Evolutionary conservation across 2,329 filamentous ascomycete species (phyloP).

Genomic region (Talaromyces sp.): DNA sequence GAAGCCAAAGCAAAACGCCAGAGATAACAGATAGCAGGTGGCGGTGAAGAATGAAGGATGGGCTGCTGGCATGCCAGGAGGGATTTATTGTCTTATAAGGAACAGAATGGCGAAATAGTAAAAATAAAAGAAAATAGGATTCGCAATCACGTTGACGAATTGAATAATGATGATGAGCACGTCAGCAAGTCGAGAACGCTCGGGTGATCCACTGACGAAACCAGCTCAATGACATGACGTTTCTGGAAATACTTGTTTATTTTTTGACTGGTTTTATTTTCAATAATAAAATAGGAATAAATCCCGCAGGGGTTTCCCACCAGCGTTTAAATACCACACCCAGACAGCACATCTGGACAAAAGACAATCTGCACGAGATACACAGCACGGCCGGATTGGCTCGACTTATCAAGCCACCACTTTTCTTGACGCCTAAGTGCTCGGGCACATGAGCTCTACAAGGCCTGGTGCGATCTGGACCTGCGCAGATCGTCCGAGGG

Average conservation of each 20-base stretch:
- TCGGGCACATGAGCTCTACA: neutral
- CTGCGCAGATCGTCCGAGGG: neutral
- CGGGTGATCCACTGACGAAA: neutral
- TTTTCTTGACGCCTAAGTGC: too few species aligned
- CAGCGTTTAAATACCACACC: neutral
- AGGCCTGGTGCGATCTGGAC: neutral
- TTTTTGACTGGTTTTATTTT: neutral
- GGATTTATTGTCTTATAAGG: neutral
- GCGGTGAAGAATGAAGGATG: constrained; percentile 1
- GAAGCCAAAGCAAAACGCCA: neutral
- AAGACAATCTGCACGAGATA: neutral
- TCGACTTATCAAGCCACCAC: neutral
- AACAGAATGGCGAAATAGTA: neutral
- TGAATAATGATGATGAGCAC: neutral
- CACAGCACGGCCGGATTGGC: neutral
- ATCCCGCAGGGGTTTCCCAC: neutral
- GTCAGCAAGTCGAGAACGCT: neutral
- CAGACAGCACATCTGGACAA: too few species aligned
- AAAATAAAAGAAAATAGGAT: neutral
- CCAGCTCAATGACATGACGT: neutral
- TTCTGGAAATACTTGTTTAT: neutral
- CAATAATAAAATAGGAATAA: neutral
- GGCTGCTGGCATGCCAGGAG: neutral
- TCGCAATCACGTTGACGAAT: neutral
- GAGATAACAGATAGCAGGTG: neutral